Conservation (phyloP, 2,329 filamentous ascomycete species). For the Nothophoma quercina region DNA sequence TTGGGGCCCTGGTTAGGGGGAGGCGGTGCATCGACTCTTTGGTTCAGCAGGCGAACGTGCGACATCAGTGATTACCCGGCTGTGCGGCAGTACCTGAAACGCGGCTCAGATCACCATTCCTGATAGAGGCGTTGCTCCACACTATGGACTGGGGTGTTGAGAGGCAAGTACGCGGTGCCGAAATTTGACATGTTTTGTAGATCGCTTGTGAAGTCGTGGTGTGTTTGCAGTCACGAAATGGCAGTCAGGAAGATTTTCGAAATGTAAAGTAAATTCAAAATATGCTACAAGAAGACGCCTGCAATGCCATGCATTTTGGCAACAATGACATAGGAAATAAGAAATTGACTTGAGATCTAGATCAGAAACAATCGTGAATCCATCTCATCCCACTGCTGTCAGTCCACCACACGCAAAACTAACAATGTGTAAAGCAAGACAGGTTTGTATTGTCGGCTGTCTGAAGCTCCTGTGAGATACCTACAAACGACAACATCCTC, state of each 20-base stretch:
- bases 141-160: background rate
- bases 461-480: constrained; percentile 17
- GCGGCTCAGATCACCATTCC: background rate
- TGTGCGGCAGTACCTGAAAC: constrained; percentile 11
- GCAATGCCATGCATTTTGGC: constrained; percentile 8
- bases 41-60: constrained; percentile 5
- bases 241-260: background rate
- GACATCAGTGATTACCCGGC: constrained; percentile 1
- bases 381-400: constrained; percentile 7
- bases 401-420: constrained; percentile 5
- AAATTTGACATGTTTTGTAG: background rate
- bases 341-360: constrained; percentile 11
- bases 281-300: constrained; percentile 14
- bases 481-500: constrained; percentile 27
- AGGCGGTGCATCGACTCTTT: constrained; percentile 5
- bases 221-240: background rate
- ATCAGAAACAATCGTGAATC: constrained; percentile 15
- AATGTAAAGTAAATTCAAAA: constrained; percentile 1
- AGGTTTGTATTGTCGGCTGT: constrained; percentile 18
- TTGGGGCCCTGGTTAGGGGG: no score
- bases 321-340: constrained; percentile 12
- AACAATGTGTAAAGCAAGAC: constrained; percentile 13
- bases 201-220: background rate
- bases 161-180: background rate
- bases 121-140: background rate